Evolutionary conservation across 106 monocot genomes (phyloP).

Genomic region (Hemerocallis citrina): DNA sequence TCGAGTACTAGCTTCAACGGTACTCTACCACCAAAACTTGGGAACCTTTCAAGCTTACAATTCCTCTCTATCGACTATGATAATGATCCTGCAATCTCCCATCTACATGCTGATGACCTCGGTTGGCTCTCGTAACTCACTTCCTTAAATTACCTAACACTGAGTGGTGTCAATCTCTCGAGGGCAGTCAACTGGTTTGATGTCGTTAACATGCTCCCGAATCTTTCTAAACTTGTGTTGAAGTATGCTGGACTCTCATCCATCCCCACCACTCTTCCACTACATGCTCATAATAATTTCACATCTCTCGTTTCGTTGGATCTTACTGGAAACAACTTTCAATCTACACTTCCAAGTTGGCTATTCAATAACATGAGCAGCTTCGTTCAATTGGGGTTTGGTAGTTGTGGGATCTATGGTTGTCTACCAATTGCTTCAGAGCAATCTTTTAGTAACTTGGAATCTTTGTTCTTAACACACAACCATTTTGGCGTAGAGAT

Average conservation of each 20-base stretch:
- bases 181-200: neutral
- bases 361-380: constrained; percentile 1
- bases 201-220: neutral
- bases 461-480: neutral
- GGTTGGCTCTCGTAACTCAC: neutral
- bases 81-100: neutral
- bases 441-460: neutral
- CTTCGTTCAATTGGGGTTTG: neutral
- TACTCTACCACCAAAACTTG: too few relatives aligned
- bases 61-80: too few relatives aligned
- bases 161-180: neutral
- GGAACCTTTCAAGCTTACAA: too few relatives aligned
- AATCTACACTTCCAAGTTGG: neutral
- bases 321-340: neutral
- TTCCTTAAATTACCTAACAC: neutral
- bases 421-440: neutral
- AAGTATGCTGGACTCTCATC: neutral
- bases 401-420: neutral
- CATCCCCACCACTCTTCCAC: neutral
- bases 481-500: constrained; percentile 27
- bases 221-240: neutral
- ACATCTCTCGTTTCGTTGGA: neutral
- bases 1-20: too few relatives aligned
- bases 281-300: constrained; percentile 1
- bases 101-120: neutral